These are phyloP conservation scores for Trametes versicolor DNA, from an alignment of 1,284 basidiomycete species.

Conservation along the genomic window DNA sequence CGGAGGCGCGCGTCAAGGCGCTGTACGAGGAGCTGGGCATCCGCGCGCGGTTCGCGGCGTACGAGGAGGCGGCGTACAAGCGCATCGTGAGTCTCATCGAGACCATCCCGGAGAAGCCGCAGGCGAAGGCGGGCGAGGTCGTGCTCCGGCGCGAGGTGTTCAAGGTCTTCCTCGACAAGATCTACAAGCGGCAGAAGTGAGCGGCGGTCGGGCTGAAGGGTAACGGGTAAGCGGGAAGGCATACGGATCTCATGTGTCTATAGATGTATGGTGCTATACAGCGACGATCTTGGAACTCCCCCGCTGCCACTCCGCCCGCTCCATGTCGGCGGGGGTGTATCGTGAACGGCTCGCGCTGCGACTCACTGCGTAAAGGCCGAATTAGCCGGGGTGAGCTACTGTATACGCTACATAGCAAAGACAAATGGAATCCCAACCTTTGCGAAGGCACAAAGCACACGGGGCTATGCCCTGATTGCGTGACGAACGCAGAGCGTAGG, in stretches of 20 bases:
- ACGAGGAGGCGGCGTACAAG: constrained; percentile 83
- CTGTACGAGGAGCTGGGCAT: constrained; percentile 83
- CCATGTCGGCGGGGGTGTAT: no score
- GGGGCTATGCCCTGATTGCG: no score
- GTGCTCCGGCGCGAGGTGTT: constrained; percentile 87
- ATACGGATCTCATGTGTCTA: background rate
- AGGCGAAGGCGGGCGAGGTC: constrained; percentile 45
- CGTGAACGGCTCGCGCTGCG: no score
- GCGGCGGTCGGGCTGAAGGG: background rate
- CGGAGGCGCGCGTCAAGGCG: constrained; percentile 78
- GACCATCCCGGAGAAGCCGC: constrained; percentile 66
- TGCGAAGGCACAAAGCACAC: no score
- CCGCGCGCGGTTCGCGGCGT: constrained; percentile 73
- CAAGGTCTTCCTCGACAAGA: constrained; percentile 87
- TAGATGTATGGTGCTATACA: background rate
- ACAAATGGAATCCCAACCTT: no score
- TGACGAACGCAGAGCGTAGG: no score
- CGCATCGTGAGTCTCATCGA: constrained; percentile 75
- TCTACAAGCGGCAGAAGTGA: constrained; percentile 88
- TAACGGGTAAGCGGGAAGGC: background rate
- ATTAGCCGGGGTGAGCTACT: no score
- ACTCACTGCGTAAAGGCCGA: no score
- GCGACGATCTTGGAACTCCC: background rate
- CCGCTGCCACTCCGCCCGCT: no score
- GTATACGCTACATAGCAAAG: no score